Percentiles rank a stretch among this genome's conserved stretches.
These are phyloP conservation scores for Zymoseptoria crescenta DNA, from an alignment of 2,329 filamentous ascomycete genomes.

Conservation along the genomic window DNA sequence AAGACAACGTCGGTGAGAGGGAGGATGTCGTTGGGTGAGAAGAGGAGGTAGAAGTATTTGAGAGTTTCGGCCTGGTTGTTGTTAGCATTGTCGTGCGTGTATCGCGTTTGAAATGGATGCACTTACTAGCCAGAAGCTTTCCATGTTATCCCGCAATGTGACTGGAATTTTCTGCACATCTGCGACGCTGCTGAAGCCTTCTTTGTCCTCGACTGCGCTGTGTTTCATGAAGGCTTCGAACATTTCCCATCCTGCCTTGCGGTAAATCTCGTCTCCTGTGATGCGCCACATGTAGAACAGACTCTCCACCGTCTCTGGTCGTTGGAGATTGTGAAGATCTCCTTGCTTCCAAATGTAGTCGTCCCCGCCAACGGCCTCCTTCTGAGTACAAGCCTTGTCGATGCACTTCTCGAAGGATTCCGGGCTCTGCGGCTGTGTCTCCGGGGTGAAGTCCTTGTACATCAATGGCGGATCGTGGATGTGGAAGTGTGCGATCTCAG, in stretches of 20 bases:
- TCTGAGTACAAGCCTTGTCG: constrained; percentile 34
- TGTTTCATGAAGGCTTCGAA: constrained; percentile 86
- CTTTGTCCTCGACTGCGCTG: constrained; percentile 67
- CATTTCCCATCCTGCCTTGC: constrained; percentile 98
- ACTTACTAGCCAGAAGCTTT: constrained; percentile 92
- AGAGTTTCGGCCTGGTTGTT: constrained; percentile 72
- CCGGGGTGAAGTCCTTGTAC: constrained; percentile 45
- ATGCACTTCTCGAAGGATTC: constrained; percentile 31
- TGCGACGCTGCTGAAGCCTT: constrained; percentile 73
- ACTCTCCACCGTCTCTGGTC: constrained; percentile 93
- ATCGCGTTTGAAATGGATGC: background rate
- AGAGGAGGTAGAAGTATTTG: constrained; percentile 95
- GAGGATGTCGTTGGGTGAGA: constrained; percentile 73
- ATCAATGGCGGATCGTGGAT: constrained; percentile 61
- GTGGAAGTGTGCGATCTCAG: constrained; percentile 89
- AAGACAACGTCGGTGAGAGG: constrained; percentile 82
- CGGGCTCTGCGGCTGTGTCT: constrained; percentile 41
- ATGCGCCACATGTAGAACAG: constrained; percentile 99
- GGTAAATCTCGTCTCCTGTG: constrained; percentile 79
- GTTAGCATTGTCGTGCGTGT: background rate
- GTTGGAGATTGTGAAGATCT: constrained; percentile 89
- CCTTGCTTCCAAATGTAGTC: constrained; percentile 73
- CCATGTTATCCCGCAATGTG: constrained; percentile 78
- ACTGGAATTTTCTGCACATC: constrained; percentile 69
- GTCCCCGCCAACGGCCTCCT: constrained; percentile 54